phyloP scores from a whole-genome alignment of 768 basidiomycete genomes.

The Suillus variegatus region DNA sequence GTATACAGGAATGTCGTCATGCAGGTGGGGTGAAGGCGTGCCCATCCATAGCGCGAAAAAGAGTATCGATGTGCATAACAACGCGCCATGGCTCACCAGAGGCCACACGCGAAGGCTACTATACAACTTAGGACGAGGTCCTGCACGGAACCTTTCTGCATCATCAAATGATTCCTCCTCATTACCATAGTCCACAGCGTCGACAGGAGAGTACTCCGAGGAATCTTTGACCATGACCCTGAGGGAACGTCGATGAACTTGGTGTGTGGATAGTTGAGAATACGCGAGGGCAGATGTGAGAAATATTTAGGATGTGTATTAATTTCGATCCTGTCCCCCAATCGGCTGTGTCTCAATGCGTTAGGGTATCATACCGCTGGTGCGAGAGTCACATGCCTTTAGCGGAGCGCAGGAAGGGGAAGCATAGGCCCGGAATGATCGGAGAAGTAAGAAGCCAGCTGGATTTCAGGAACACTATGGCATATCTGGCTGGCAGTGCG shows the following conservation, averaged over 20 bases:
- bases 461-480: too few species aligned
- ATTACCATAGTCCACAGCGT: not conserved
- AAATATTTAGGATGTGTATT: not conserved
- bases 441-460: not conserved
- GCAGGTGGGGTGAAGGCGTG: not conserved
- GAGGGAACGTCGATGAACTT: not conserved
- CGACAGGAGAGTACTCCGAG: not conserved
- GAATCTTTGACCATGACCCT: not conserved
- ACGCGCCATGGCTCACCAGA: not conserved
- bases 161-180: not conserved
- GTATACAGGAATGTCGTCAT: not conserved
- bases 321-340: not conserved
- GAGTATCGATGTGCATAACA: not conserved
- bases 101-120: not conserved
- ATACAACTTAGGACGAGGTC: not conserved
- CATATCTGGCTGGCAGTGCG: too few species aligned
- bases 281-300: too few species aligned
- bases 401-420: not conserved
- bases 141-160: not conserved
- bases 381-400: not conserved
- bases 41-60: slow-evolving; percentile 14
- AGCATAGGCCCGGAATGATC: not conserved
- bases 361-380: not conserved
- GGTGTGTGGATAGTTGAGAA: not conserved
- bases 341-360: not conserved